Conservation (phyloP, 805 yeast species). For the Kodamaea lidongshanica region DNA sequence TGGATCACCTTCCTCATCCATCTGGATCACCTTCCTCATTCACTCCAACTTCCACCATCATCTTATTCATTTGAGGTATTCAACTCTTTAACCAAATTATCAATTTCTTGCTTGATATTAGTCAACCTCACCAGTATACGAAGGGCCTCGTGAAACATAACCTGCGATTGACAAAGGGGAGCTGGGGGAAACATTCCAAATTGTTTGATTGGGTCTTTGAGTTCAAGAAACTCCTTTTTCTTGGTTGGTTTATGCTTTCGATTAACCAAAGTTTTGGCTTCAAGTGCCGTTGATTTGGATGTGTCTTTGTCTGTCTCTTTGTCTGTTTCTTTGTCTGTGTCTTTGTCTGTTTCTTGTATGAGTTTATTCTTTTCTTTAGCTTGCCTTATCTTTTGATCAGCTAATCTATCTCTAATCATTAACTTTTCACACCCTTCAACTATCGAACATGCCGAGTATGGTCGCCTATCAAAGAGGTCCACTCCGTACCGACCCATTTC, state of each 20-base stretch:
- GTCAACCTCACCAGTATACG: slow-evolving; percentile 15
- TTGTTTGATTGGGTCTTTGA: slow-evolving; percentile 17
- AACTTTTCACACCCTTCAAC: slow-evolving; percentile 10
- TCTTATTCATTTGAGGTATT: too few relatives aligned
- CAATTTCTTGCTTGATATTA: slow-evolving; percentile 18
- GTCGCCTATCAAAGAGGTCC: slow-evolving; percentile 37
- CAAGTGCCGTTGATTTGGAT: not conserved
- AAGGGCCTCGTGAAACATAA: slow-evolving; percentile 13
- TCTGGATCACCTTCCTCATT: too few relatives aligned
- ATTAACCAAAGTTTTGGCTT: not conserved
- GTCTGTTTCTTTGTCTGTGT: slow-evolving; percentile 3
- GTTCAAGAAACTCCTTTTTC: slow-evolving; percentile 1
- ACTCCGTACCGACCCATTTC: slow-evolving; percentile 26
- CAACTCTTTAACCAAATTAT: slow-evolving; percentile 11
- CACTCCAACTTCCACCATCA: too few relatives aligned
- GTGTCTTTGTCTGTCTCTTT: slow-evolving; percentile 1
- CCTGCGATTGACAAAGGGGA: slow-evolving; percentile 17
- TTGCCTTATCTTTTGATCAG: slow-evolving; percentile 2
- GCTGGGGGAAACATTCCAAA: slow-evolving; percentile 21
- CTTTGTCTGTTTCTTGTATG: slow-evolving; percentile 3
- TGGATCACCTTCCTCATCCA: too few relatives aligned
- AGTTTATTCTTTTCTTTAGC: slow-evolving; percentile 4
- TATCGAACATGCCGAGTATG: slow-evolving; percentile 20
- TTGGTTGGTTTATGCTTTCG: not conserved
- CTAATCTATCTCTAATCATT: slow-evolving; percentile 3